Base-by-base conservation (phyloP, 768 basidiomycete species). In the Trametes cingulata region DNA sequence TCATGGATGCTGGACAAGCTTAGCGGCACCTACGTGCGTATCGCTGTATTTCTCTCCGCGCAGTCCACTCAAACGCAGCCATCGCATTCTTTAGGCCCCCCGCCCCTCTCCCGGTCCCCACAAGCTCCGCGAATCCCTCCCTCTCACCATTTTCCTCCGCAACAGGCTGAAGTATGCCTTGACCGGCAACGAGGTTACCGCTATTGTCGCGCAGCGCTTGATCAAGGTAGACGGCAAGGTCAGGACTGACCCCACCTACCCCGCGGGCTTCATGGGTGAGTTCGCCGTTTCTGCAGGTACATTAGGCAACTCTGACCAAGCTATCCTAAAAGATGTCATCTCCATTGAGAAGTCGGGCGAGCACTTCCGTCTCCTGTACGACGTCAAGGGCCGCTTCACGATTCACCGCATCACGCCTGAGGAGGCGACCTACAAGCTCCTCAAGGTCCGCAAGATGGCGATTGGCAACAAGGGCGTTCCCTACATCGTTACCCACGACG, bases 1-100 rank as follows among this genome's bases (percentile, higher is more conserved):
- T 90, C 93, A 81, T 99, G 97, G 97, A 98, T 99, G 95, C 85
- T 99, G 65, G 94, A 98, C 84, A 99, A 99, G 82, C 79, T 99
- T 71, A 88, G 91, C 78, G 93, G 93, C 61, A 94, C 93, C 67
- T 96, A 93, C 70, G 93, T 94, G 77, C 75, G 90, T 77, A 52
- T 63, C 36, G n/a, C 19, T 33, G 13, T 13, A 3, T 37, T 40
- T 51, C 22, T 48, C 27, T 39, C 37, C 43, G 40, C 39, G 14
- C 48, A 56, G 25, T 40, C 36, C 43, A 36, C 54, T 58, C 20
- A 41, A 45, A 41, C 25, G 12, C 10, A 48, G 39, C 43, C 10
- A 48, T 40, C 43, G 52, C 48, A 29, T 58, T 53, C 37, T 61
- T 70, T 68, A 93, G 94, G 95, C 95, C 73, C 93, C 95, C 67